Base-by-base conservation (phyloP, 2,329 filamentous ascomycete genomes). In the Scedosporium apiospermum region DNA sequence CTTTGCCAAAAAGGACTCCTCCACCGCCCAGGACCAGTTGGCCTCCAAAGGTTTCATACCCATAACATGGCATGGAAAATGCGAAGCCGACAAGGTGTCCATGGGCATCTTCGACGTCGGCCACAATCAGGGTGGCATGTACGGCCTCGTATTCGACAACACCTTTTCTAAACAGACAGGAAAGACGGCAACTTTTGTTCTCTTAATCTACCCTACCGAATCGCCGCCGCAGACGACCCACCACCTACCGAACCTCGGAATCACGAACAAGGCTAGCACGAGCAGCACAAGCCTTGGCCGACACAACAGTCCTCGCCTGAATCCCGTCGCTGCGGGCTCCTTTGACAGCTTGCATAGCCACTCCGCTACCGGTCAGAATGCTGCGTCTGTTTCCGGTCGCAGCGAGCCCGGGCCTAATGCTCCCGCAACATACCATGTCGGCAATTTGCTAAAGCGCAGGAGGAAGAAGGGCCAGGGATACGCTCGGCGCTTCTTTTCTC, bases 141-240 rank as follows among this genome's bases (percentile, higher is more conserved):
- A 96, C 72, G 95, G 93, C 63, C 80, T 99, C 65, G 91, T 98
- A 38, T 96, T 99, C 71, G 95, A 99, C 83, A 99, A 99, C 72
- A 99, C 95, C 30, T 99, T 99, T 73, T 96, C 93, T 64, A 98
- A 97, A 77, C 90, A 88, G 74, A 88, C 90, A 51, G 95, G 93
- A 61, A 99, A 99, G 77, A 96, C 89, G 34, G 92, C 92, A 21
- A 98, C 93, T 6, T 91, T 99, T 70, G 93, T 97, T 42, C 85
- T 99, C 61, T 83, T 98, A 73, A 98, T 92, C 46, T 97, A 98
- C 70, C 93, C 93, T 9, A 93, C 91, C 42, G 89, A 88, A 67
- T 83, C 86, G 5, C 85, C 90, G 41, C 91, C 91, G 1, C 90
- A 91, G 70, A 87, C 87, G 16, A 86, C 87, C 3, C 86, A 88